Conservation (phyloP, 192 early-diverging fungal species). For the Backusella tuberculispora region DNA sequence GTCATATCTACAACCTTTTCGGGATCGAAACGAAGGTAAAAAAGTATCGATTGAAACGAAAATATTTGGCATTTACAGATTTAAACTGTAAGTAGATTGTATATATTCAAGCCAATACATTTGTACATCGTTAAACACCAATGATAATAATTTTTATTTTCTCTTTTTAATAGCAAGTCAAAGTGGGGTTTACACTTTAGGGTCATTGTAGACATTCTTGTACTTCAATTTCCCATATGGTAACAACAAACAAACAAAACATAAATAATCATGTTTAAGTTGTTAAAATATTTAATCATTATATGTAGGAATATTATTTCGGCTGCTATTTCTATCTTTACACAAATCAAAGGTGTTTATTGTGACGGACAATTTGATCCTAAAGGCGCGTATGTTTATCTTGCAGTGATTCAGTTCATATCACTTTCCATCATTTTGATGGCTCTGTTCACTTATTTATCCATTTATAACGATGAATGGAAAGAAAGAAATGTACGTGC, state of each 20-base stretch:
- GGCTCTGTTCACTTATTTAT: constrained; percentile 41
- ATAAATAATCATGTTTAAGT: neutral
- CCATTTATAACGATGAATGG: constrained; percentile 41
- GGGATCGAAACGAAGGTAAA: constrained; percentile 22
- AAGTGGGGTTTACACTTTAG: constrained; percentile 48
- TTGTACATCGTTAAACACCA: neutral
- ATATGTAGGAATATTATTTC: constrained; percentile 35
- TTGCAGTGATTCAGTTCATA: constrained; percentile 37
- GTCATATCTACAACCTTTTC: constrained; percentile 39
- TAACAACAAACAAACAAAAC: constrained; percentile 21
- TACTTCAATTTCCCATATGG: constrained; percentile 48
- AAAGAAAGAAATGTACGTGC: constrained; percentile 27
- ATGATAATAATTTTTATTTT: neutral
- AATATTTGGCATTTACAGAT: constrained; percentile 27
- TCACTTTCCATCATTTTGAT: constrained; percentile 41
- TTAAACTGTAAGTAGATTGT: constrained; percentile 36
- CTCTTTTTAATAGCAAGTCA: constrained; percentile 28
- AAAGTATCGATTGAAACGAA: constrained; percentile 31
- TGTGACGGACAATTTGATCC: constrained; percentile 30
- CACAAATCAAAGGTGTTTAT: constrained; percentile 38
- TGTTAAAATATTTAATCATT: neutral
- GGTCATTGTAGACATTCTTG: constrained; percentile 41
- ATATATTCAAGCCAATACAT: too few species aligned
- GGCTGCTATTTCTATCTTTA: constrained; percentile 43
- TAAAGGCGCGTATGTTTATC: constrained; percentile 39